phyloP scores from a whole-genome alignment of 805 yeast species.

The Pichia cephalocereana region DNA sequence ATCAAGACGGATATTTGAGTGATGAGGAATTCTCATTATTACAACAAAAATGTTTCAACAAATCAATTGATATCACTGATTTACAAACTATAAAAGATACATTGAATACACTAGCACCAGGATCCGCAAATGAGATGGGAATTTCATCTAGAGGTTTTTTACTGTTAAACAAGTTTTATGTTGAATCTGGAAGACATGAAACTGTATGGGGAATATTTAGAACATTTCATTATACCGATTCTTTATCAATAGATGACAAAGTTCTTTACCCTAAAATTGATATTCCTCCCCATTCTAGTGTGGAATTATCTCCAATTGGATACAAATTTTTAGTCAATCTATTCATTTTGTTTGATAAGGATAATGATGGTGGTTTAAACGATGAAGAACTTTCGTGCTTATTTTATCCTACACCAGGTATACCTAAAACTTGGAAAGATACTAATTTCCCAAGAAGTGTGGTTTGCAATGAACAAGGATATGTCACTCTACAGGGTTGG shows the following conservation, averaged over 20 bases:
- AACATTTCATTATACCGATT: slow-evolving; percentile 84
- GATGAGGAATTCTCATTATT: slow-evolving; percentile 61
- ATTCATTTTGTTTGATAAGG: slow-evolving; percentile 80
- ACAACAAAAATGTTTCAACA: slow-evolving; percentile 69
- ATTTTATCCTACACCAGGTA: slow-evolving; percentile 87
- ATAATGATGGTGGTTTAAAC: slow-evolving; percentile 92
- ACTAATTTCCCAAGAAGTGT: slow-evolving; percentile 80
- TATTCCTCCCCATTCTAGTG: slow-evolving; percentile 66
- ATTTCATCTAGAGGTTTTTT: slow-evolving; percentile 70
- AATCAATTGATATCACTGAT: slow-evolving; percentile 38
- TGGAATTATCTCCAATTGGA: slow-evolving; percentile 88
- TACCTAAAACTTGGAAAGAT: slow-evolving; percentile 81
- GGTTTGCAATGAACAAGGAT: slow-evolving; percentile 83
- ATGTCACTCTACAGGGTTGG: slow-evolving; percentile 96
- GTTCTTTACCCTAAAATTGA: slow-evolving; percentile 74
- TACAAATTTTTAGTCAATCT: slow-evolving; percentile 87
- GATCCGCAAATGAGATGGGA: slow-evolving; percentile 36
- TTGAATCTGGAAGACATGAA: slow-evolving; percentile 90
- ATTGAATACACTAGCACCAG: slow-evolving; percentile 20
- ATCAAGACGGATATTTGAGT: slow-evolving; percentile 78
- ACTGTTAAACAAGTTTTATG: slow-evolving; percentile 67
- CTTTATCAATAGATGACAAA: slow-evolving; percentile 72
- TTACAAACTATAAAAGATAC: slow-evolving; percentile 34
- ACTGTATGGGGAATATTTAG: slow-evolving; percentile 94
- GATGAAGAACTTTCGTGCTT: slow-evolving; percentile 58